phyloP scores from a whole-genome alignment of 2,329 filamentous ascomycete species.

The Parafenestella ontariensis region DNA sequence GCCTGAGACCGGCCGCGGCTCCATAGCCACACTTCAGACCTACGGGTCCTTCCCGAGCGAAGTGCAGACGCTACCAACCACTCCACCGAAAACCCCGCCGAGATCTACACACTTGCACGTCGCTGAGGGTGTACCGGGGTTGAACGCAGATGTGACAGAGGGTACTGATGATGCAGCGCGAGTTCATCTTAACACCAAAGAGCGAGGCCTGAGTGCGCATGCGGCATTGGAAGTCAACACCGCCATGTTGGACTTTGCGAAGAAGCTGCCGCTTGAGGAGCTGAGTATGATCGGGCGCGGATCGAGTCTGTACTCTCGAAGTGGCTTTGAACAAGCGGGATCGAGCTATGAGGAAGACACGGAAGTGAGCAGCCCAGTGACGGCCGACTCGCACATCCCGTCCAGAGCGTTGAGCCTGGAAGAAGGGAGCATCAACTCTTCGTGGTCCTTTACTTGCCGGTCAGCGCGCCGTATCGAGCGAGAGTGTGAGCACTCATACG shows the following conservation, averaged over 20 bases:
- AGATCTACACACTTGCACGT: not conserved
- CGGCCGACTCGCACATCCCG: not conserved
- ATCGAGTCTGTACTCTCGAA: not conserved
- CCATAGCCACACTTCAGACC: not conserved
- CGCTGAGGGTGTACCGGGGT: no score
- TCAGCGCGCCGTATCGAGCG: not conserved
- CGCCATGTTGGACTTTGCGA: slow-evolving; percentile 5
- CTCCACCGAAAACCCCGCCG: not conserved
- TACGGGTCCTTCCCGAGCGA: not conserved
- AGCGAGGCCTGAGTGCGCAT: not conserved
- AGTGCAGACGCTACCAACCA: not conserved
- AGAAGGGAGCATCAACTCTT: not conserved
- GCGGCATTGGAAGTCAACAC: slow-evolving; percentile 8
- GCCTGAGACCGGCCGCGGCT: no score
- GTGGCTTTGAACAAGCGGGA: not conserved
- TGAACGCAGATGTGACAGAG: not conserved
- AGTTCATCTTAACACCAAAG: not conserved
- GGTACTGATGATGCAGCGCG: not conserved
- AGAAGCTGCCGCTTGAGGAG: slow-evolving; percentile 6
- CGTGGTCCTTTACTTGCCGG: not conserved
- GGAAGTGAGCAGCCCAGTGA: not conserved
- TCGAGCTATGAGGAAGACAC: not conserved
- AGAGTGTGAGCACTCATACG: not conserved
- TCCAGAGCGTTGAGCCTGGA: not conserved
- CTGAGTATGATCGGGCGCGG: not conserved